Evolutionary conservation across 305 asterid species (phyloP).

Genomic region (Fraxinus greggii): DNA sequence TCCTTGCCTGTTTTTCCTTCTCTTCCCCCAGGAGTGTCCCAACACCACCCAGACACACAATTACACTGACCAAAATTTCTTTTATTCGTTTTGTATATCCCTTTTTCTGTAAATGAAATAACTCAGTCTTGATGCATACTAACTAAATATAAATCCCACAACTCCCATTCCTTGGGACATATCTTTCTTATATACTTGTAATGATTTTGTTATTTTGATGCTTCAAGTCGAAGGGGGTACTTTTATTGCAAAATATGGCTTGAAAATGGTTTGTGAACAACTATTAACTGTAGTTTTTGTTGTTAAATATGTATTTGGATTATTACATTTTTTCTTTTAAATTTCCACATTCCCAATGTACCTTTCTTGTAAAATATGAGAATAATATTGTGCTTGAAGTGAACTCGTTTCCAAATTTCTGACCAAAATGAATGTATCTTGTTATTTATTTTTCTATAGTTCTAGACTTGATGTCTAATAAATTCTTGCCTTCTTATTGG

Average conservation of each 20-base stretch:
- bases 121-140: not conserved
- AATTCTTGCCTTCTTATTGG: not conserved
- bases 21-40: not conserved
- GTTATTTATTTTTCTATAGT: not conserved
- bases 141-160: not conserved
- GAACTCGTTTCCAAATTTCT: not conserved
- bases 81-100: not conserved
- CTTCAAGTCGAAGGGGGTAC: not conserved
- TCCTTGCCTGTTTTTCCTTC: not conserved
- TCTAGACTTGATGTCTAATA: not conserved
- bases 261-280: not conserved
- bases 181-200: not conserved
- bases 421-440: not conserved
- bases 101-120: not conserved
- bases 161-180: not conserved
- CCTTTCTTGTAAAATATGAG: not conserved
- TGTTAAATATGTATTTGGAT: not conserved
- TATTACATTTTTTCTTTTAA: too few relatives aligned
- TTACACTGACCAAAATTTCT: not conserved
- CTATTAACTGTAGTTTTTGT: not conserved
- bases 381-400: not conserved
- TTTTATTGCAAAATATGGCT: not conserved
- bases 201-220: not conserved
- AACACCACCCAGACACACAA: not conserved
- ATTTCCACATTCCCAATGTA: not conserved